phyloP scores from a whole-genome alignment of 2,329 filamentous ascomycete genomes.

The Septoria petroselini region DNA sequence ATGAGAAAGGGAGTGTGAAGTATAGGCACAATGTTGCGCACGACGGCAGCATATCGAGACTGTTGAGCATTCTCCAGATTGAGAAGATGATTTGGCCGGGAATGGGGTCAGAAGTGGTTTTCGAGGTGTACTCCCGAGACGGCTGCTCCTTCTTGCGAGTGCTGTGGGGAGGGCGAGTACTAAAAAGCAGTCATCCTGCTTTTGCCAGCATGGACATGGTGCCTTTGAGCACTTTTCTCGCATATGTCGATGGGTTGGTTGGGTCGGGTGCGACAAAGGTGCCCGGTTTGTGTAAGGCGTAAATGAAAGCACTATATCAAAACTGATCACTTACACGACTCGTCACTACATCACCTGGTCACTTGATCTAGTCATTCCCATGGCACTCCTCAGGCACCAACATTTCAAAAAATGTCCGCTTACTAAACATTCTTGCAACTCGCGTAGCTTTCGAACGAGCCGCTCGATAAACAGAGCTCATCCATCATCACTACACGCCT shows the following conservation, averaged over 20 bases:
- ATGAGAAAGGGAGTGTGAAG: constrained; percentile 37
- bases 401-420: constrained; percentile 4
- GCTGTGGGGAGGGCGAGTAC: constrained; percentile 65
- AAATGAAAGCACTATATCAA: too few relatives aligned
- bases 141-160: constrained; percentile 59
- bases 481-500: constrained; percentile 2
- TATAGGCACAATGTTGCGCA: constrained; percentile 80
- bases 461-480: constrained; percentile 7
- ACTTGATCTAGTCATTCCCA: too few relatives aligned
- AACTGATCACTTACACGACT: not conserved
- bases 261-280: constrained; percentile 51
- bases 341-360: not conserved
- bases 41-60: constrained; percentile 66
- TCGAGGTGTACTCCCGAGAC: constrained; percentile 63
- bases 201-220: constrained; percentile 71
- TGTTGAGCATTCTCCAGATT: constrained; percentile 68
- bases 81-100: constrained; percentile 80
- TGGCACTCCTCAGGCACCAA: too few relatives aligned
- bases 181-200: constrained; percentile 65
- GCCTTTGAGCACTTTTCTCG: constrained; percentile 60
- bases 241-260: constrained; percentile 69
- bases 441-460: constrained; percentile 9
- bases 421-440: constrained; percentile 7
- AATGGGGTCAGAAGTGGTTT: constrained; percentile 75
- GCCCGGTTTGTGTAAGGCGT: constrained; percentile 36